Evolutionary conservation across 495 filamentous ascomycete genomes (phyloP), one percentile per base, ranked within the genome.

Genomic region (Clohesyomyces aquaticus): DNA sequence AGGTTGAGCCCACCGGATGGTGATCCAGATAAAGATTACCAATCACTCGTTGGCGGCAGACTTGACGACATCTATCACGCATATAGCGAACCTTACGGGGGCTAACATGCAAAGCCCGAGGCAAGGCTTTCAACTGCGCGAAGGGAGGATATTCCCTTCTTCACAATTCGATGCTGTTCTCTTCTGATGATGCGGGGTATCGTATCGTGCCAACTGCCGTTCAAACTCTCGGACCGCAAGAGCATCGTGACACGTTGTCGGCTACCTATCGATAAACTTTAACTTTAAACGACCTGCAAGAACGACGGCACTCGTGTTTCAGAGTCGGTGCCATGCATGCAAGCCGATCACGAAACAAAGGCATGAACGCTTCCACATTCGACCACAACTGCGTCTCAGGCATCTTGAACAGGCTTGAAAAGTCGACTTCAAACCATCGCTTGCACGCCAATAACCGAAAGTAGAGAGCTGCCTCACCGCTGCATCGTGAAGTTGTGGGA

Each of bases 301-400:
- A n/a, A n/a, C n/a, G n/a, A n/a, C n/a, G 32, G 6, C 32, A 38
- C 6, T 38, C 45, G 21, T 47, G 45, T 47, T 47, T 47, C 45
- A n/a, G 45, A 18, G 8, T 47, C n/a, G n/a, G n/a, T n/a, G n/a
- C n/a, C n/a, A n/a, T n/a, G n/a, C n/a, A n/a, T n/a, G n/a, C n/a
- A n/a, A n/a, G n/a, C n/a, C 32, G 32, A 14, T 38, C 32, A 14
- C 32, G 14, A 18, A 23, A 47, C 6, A 47, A 47, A 47, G 35
- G 32, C 32, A 38, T 38, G 32, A 38, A 38, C 32, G 14, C 32
- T 14, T 38, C 32, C 32, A 6, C 32, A 18, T n/a, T 47, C 45
- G 45, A 47, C n/a, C 21, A 18, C 18, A n/a, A 23, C 4, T 4
- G 45, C n/a, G 4, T 47, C 16, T 23, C 21, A n/a, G 18, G n/a